Conservation (phyloP, 306 rosid species). For the Echinosophora koreensis region DNA sequence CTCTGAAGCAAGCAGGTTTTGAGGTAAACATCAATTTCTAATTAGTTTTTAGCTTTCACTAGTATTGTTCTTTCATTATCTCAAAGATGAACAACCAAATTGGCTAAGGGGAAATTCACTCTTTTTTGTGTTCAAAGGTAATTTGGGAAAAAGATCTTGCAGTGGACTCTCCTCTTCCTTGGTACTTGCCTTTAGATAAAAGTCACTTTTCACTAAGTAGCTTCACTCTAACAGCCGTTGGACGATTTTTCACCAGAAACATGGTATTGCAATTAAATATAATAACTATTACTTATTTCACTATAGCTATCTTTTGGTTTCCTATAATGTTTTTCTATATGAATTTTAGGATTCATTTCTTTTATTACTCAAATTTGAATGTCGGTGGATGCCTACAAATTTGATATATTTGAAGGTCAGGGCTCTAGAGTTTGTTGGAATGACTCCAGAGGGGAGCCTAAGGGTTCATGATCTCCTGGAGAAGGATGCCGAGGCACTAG, state of each 20-base stretch:
- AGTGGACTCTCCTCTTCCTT: conserved; percentile 69
- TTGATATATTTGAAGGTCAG: conserved; percentile 65
- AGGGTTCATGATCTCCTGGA: conserved; percentile 92
- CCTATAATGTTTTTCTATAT: conserved; percentile 17
- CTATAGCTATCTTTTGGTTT: conserved; percentile 14
- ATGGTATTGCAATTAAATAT: conserved; percentile 61
- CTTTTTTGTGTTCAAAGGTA: conserved; percentile 57
- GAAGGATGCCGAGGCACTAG: conserved; percentile 87
- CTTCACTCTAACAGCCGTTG: conserved; percentile 83
- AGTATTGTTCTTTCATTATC: too few relatives aligned
- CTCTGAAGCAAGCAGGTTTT: too few relatives aligned
- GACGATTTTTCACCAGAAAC: conserved; percentile 50
- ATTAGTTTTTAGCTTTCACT: too few relatives aligned
- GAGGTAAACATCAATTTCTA: too few relatives aligned
- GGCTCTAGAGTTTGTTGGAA: conserved; percentile 71
- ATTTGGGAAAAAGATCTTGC: conserved; percentile 91
- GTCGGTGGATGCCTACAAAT: conserved; percentile 21
- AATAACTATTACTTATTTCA: conserved; percentile 14
- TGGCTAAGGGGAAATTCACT: not conserved
- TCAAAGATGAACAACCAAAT: too few relatives aligned
- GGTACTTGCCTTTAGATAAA: conserved; percentile 94
- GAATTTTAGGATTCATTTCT: conserved; percentile 2
- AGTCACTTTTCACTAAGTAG: conserved; percentile 87
- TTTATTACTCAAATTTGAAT: conserved; percentile 14
- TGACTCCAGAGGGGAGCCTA: conserved; percentile 93